Evolutionary conservation across 2,329 filamentous ascomycete genomes (phyloP).

Genomic region (Diaporthe caulivora): DNA sequence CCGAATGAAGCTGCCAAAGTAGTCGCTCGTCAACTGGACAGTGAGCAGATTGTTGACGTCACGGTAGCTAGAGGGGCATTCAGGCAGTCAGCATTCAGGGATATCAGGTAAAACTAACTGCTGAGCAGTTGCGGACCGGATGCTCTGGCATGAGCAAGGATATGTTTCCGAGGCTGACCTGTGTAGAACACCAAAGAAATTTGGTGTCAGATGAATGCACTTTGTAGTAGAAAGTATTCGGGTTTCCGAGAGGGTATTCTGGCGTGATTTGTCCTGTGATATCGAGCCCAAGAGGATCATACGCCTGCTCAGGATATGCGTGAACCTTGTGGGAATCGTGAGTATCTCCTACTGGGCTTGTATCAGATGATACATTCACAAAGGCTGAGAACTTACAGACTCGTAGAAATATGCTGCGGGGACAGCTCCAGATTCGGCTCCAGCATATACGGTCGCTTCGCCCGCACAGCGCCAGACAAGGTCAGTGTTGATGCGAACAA

Average conservation of each 20-base stretch:
- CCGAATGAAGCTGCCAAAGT: conserved; percentile 16
- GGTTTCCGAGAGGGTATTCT: conserved; percentile 10
- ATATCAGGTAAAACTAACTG: neutral
- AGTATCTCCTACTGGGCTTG: neutral
- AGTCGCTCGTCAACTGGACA: conserved; percentile 8
- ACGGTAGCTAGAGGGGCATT: neutral
- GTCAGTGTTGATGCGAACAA: conserved; percentile 9
- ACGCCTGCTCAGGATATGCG: conserved; percentile 11
- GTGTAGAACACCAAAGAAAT: conserved; percentile 13
- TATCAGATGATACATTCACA: neutral
- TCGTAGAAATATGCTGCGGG: conserved; percentile 8
- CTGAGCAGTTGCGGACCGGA: neutral
- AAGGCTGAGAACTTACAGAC: neutral
- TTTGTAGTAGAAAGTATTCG: neutral
- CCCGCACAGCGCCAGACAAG: conserved; percentile 14
- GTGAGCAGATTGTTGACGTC: conserved; percentile 8
- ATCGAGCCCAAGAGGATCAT: conserved; percentile 3
- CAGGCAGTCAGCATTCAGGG: neutral
- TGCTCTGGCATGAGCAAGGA: neutral
- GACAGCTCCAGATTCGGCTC: conserved; percentile 12
- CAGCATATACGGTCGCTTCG: conserved; percentile 18
- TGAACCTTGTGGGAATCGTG: neutral
- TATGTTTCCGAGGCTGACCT: neutral
- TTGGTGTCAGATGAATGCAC: conserved; percentile 10
- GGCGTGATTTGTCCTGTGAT: conserved; percentile 1